phyloP scores from a whole-genome alignment of 1,139 yeast species.

The Taphrina populina region DNA sequence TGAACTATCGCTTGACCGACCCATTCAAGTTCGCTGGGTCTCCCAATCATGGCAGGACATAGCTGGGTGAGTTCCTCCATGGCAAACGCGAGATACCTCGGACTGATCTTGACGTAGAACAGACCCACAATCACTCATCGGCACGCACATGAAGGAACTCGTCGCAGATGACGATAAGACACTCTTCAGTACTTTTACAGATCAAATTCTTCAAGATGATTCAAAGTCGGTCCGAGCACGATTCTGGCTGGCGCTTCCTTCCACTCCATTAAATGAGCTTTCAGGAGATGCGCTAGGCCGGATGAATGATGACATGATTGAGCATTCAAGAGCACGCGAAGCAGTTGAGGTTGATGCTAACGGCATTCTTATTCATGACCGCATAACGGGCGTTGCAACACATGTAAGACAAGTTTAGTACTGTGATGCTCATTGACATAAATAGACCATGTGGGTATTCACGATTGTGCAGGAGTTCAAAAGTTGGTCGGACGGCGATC shows the following conservation, averaged over 20 bases:
- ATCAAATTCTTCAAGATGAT: constrained; percentile 38
- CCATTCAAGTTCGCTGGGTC: constrained; percentile 54
- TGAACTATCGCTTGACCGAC: constrained; percentile 26
- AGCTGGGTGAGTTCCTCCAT: constrained; percentile 46
- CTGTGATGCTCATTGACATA: not conserved
- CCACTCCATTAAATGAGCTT: constrained; percentile 9
- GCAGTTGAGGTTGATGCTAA: constrained; percentile 78
- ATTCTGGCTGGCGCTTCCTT: constrained; percentile 20
- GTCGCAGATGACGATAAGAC: constrained; percentile 55
- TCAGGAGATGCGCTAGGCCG: not conserved
- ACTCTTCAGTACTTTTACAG: constrained; percentile 44
- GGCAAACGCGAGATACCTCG: constrained; percentile 50
- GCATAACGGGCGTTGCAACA: constrained; percentile 58
- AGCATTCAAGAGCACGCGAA: constrained; percentile 11
- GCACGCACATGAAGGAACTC: constrained; percentile 70
- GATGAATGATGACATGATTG: not conserved
- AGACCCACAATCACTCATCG: constrained; percentile 54
- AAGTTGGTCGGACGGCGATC: constrained; percentile 41
- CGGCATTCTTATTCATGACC: constrained; percentile 83
- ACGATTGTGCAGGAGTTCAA: constrained; percentile 9
- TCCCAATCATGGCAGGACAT: constrained; percentile 74
- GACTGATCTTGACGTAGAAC: constrained; percentile 41
- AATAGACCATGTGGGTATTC: constrained; percentile 30
- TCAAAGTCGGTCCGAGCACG: constrained; percentile 35
- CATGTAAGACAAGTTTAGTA: constrained; percentile 47